Evolutionary conservation across 2,329 filamentous ascomycete species (phyloP).

Genomic region (Penicillium sp.): DNA sequence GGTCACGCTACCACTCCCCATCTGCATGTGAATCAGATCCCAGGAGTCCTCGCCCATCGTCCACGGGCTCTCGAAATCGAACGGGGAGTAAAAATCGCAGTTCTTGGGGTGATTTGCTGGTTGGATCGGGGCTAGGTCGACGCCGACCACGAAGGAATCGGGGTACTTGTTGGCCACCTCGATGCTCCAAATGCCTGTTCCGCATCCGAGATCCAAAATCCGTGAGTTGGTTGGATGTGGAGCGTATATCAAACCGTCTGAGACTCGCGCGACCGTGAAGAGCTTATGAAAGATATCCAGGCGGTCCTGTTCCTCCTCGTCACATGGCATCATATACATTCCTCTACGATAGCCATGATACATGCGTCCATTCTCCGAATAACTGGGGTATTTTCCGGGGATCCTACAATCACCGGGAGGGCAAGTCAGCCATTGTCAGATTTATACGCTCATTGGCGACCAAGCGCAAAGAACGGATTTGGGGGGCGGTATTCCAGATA

Average conservation of each 20-base stretch:
- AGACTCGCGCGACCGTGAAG: constrained; percentile 61
- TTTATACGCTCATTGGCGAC: not conserved
- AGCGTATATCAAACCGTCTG: constrained; percentile 44
- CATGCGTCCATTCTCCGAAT: constrained; percentile 65
- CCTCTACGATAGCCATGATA: constrained; percentile 67
- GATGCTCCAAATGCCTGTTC: constrained; percentile 88
- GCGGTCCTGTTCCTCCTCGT: constrained; percentile 72
- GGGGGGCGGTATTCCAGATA: not conserved
- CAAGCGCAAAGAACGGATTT: not conserved
- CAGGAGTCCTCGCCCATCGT: constrained; percentile 63
- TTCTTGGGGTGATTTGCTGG: constrained; percentile 68
- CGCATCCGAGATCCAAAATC: constrained; percentile 70
- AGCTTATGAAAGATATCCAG: constrained; percentile 81
- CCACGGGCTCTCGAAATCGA: constrained; percentile 79
- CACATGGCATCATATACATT: constrained; percentile 74
- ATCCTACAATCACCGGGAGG: constrained; percentile 27
- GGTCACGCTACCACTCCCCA: constrained; percentile 72
- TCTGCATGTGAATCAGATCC: constrained; percentile 79
- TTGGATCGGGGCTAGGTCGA: constrained; percentile 63
- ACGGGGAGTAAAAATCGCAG: constrained; percentile 62
- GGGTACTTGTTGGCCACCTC: constrained; percentile 71
- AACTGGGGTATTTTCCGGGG: constrained; percentile 39
- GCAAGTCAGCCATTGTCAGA: constrained; percentile 1
- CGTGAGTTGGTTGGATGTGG: constrained; percentile 45
- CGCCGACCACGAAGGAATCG: constrained; percentile 58